These are phyloP conservation scores for Xylariaceae sp. DNA, from an alignment of 2,329 filamentous ascomycete species.

Conservation along the genomic window DNA sequence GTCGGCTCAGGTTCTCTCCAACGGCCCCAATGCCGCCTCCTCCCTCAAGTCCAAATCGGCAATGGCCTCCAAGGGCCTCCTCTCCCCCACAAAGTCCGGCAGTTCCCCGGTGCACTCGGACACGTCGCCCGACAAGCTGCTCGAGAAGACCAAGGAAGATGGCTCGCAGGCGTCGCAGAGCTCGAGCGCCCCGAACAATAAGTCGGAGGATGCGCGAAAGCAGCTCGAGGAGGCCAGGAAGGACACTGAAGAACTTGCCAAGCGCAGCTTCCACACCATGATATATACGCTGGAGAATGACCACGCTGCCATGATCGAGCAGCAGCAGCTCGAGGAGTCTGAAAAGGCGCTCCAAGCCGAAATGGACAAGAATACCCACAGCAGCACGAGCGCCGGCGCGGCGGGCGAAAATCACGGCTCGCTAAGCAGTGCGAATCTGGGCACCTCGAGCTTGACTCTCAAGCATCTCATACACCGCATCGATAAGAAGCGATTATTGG, in stretches of 20 bases:
- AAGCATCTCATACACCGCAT: slow-evolving; percentile 97
- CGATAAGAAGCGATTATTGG: slow-evolving; percentile 83
- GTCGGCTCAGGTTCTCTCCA: slow-evolving; percentile 27
- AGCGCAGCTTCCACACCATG: slow-evolving; percentile 83
- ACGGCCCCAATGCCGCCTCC: slow-evolving; percentile 27
- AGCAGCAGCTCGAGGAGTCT: slow-evolving; percentile 92
- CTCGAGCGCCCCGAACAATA: slow-evolving; percentile 46
- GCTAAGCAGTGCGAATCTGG: slow-evolving; percentile 86
- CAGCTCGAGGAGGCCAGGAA: slow-evolving; percentile 88
- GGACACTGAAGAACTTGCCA: slow-evolving; percentile 81
- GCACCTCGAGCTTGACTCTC: slow-evolving; percentile 88
- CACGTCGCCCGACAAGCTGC: slow-evolving; percentile 52
- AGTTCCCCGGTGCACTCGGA: slow-evolving; percentile 58
- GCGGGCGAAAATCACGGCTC: slow-evolving; percentile 70
- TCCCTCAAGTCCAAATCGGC: slow-evolving; percentile 42
- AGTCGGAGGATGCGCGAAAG: slow-evolving; percentile 82
- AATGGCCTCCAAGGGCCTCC: slow-evolving; percentile 47
- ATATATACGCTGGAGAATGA: slow-evolving; percentile 96
- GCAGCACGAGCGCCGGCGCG: slow-evolving; percentile 40
- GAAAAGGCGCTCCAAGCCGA: slow-evolving; percentile 95
- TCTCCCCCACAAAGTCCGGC: slow-evolving; percentile 64
- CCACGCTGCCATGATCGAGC: slow-evolving; percentile 91
- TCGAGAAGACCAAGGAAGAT: slow-evolving; percentile 45
- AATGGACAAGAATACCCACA: slow-evolving; percentile 62
- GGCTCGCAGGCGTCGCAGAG: slow-evolving; percentile 31